Evolutionary conservation across 2,329 filamentous ascomycete genomes (phyloP), one percentile per base, ranked within the genome.

Genomic region (Alternaria infectoria): DNA sequence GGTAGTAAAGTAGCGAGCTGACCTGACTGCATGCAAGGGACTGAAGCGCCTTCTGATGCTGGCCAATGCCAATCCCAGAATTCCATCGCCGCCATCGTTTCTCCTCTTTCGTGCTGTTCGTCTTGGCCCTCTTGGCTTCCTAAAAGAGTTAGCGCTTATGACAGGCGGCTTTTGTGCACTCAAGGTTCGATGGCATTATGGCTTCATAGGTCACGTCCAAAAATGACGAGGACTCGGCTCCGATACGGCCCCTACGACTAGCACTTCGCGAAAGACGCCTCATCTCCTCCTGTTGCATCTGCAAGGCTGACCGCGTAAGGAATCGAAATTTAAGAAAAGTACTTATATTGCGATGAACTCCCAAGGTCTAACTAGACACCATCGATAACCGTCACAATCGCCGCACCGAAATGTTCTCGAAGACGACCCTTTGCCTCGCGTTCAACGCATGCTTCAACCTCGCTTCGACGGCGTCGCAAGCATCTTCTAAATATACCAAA

Each of bases 161-260:
- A 1, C 32, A n/a, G 15, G 32, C 32, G 32, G n/a, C n/a, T n/a
- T n/a, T n/a, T n/a, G n/a, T n/a, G n/a, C n/a, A n/a, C n/a, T n/a
- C n/a, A n/a, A n/a, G n/a, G n/a, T n/a, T 17, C n/a, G 36, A 40
- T 40, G 36, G 0, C n/a, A 40, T 11, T 17, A 0, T 17, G 36
- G n/a, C 36, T 40, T 0, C n/a, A 9, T 40, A 0, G 8, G 17
- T 40, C 36, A 40, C n/a, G 36, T 40, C 36, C 1, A 5, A 0
- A 0, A 3, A 6, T 40, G 36, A 17, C 8, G 36, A 40, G n/a
- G 0, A 0, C 36, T 40, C 3, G 15, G 0, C 10, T 17, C n/a
- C 0, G 36, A 17, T 40, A n/a, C 36, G 36, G 15, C 36, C 36
- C 36, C 36, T n/a, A 17, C n/a, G 0, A 40, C n/a, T 40, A 40